Evolutionary conservation across 306 rosid genomes (phyloP).

Genomic region (Cucurbita pepo): DNA sequence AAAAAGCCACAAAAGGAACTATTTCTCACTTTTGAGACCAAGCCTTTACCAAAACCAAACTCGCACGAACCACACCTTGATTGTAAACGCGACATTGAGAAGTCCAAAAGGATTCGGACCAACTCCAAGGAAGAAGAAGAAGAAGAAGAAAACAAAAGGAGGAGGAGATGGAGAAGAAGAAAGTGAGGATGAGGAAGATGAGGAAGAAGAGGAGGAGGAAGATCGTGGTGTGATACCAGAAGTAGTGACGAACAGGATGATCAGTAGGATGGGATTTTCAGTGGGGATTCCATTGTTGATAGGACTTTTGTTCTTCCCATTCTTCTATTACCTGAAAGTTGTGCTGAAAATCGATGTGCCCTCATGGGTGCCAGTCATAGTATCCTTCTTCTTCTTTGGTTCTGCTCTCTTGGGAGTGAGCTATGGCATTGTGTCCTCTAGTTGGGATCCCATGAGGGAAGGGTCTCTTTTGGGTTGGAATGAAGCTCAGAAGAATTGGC

Average conservation of each 20-base stretch:
- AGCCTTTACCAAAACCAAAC: constrained; percentile 1
- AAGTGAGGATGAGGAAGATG: constrained; percentile 3
- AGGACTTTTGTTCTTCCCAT: constrained; percentile 77
- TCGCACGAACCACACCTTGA: constrained; percentile 14
- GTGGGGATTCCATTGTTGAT: constrained; percentile 57
- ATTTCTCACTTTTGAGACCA: constrained; percentile 17
- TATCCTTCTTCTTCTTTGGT: constrained; percentile 77
- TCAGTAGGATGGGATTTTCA: constrained; percentile 54
- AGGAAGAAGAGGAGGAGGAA: constrained; percentile 15
- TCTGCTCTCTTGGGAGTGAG: constrained; percentile 84
- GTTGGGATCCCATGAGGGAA: constrained; percentile 72
- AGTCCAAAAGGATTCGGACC: constrained; percentile 66
- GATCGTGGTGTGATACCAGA: constrained; percentile 69
- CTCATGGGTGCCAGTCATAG: constrained; percentile 83
- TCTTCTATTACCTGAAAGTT: constrained; percentile 70
- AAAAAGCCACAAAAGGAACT: constrained; percentile 9
- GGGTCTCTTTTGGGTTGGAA: constrained; percentile 60
- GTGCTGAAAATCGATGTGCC: constrained; percentile 74
- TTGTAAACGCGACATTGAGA: constrained; percentile 34
- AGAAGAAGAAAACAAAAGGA: constrained; percentile 15
- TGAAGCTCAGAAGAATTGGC: constrained; percentile 66
- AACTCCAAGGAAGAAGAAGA: constrained; percentile 29
- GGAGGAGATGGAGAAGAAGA: constrained; percentile 10
- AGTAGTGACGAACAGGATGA: constrained; percentile 85
- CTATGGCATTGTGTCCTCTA: constrained; percentile 89